phyloP scores from a whole-genome alignment of 23 red algal genomes.

The Chondrus crispus region DNA sequence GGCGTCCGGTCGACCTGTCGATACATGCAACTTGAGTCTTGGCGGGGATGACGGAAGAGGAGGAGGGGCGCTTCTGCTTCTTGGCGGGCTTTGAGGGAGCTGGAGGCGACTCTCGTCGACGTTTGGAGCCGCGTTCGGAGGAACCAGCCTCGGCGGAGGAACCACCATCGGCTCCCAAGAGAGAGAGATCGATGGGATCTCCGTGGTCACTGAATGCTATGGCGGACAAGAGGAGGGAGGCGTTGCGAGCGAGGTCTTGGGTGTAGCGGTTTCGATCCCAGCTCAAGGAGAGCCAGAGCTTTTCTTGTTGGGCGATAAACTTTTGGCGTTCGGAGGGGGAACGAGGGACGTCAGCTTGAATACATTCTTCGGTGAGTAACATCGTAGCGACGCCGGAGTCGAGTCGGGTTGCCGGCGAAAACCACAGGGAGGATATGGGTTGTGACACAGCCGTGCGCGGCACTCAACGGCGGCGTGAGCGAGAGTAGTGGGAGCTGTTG shows the following conservation, averaged over 20 bases:
- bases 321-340: slow-evolving; percentile 53
- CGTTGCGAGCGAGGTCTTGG: slow-evolving; percentile 34
- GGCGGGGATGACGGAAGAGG: slow-evolving; percentile 31
- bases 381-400: neutral
- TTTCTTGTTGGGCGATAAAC: slow-evolving; percentile 63
- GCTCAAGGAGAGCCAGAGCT: slow-evolving; percentile 35
- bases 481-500: too few relatives aligned
- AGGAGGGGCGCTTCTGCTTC: slow-evolving; percentile 10
- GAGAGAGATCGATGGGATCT: slow-evolving; percentile 60
- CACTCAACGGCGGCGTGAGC: too few relatives aligned
- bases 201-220: slow-evolving; percentile 63
- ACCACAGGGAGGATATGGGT: too few relatives aligned
- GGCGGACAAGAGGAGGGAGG: slow-evolving; percentile 43
- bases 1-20: slow-evolving; percentile 52
- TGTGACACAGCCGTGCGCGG: too few relatives aligned
- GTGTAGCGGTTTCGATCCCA: slow-evolving; percentile 59
- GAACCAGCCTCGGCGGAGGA: slow-evolving; percentile 34
- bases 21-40: slow-evolving; percentile 87
- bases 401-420: too few relatives aligned
- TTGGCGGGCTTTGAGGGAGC: slow-evolving; percentile 37
- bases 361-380: slow-evolving; percentile 59
- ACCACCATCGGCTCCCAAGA: neutral
- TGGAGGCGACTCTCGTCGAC: neutral
- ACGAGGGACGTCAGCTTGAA: slow-evolving; percentile 21
- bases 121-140: slow-evolving; percentile 17